These are phyloP conservation scores for Dichomitus squalens DNA, from an alignment of 1,284 basidiomycete genomes.

Conservation along the genomic window DNA sequence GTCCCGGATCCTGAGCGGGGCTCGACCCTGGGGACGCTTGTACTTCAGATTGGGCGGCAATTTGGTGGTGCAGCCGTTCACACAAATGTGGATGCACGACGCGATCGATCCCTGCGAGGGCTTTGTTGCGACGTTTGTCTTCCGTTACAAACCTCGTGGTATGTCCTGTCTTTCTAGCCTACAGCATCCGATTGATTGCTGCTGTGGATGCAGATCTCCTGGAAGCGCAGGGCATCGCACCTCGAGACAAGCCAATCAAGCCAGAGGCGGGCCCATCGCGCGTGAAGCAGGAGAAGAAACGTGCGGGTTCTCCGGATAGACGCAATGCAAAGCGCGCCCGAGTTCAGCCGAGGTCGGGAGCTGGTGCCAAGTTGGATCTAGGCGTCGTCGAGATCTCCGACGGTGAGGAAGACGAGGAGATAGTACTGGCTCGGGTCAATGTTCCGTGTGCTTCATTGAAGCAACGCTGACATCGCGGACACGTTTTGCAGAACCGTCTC, in stretches of 20 bases:
- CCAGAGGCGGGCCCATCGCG: background rate
- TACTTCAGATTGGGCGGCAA: background rate
- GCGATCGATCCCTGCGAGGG: conserved; percentile 4
- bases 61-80: background rate
- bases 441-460: background rate
- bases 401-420: conserved; percentile 6
- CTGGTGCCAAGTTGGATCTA: background rate
- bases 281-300: background rate
- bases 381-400: conserved; percentile 7
- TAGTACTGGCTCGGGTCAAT: background rate
- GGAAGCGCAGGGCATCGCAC: conserved; percentile 9
- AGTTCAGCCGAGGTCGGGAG: background rate
- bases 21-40: no score
- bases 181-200: background rate
- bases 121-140: conserved; percentile 1
- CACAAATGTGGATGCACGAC: background rate
- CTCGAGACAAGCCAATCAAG: background rate
- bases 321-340: conserved; percentile 1
- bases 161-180: background rate
- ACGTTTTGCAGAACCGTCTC: background rate
- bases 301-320: background rate
- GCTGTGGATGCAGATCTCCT: background rate
- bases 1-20: no score
- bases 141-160: conserved; percentile 9
- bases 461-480: background rate